These are phyloP conservation scores for Euphorbia tirucalli DNA, from an alignment of 345 rosid species.

Conservation along the genomic window DNA sequence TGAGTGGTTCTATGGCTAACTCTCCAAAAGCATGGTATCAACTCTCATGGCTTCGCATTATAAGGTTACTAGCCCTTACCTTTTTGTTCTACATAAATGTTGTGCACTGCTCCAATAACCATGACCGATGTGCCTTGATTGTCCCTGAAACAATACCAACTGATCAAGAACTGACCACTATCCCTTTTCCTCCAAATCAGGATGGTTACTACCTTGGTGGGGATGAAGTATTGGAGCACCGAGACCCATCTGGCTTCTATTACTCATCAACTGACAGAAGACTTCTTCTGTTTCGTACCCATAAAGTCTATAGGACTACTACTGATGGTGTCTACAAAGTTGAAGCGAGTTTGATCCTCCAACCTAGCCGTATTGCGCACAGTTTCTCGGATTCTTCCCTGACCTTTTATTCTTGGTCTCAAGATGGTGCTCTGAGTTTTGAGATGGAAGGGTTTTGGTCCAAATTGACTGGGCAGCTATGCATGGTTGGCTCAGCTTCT, in stretches of 20 bases:
- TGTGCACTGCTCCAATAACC: constrained; percentile 18
- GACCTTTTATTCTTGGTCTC: neutral
- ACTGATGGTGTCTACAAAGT: constrained; percentile 23
- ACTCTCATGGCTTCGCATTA: constrained; percentile 8
- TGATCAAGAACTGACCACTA: constrained; percentile 14
- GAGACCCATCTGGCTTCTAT: neutral
- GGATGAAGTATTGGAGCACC: constrained; percentile 6
- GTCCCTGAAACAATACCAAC: constrained; percentile 27
- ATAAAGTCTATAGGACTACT: constrained; percentile 21
- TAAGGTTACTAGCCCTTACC: constrained; percentile 1
- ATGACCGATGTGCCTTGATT: constrained; percentile 27
- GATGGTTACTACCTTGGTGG: constrained; percentile 32
- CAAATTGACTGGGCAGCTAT: constrained; percentile 24
- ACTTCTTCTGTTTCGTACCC: constrained; percentile 11
- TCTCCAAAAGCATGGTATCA: constrained; percentile 2
- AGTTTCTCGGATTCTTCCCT: constrained; percentile 1
- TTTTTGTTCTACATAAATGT: neutral
- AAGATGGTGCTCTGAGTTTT: constrained; percentile 16
- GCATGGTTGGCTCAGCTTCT: constrained; percentile 37
- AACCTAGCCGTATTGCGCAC: neutral
- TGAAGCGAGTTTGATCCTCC: constrained; percentile 20
- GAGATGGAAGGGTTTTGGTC: constrained; percentile 40
- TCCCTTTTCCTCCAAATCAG: constrained; percentile 28
- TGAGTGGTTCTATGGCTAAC: neutral
- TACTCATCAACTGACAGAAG: neutral